Evolutionary conservation across 139 green algal genomes (phyloP), one percentile per base, ranked within the genome.

Genomic region (Chlamydomonas sp.): DNA sequence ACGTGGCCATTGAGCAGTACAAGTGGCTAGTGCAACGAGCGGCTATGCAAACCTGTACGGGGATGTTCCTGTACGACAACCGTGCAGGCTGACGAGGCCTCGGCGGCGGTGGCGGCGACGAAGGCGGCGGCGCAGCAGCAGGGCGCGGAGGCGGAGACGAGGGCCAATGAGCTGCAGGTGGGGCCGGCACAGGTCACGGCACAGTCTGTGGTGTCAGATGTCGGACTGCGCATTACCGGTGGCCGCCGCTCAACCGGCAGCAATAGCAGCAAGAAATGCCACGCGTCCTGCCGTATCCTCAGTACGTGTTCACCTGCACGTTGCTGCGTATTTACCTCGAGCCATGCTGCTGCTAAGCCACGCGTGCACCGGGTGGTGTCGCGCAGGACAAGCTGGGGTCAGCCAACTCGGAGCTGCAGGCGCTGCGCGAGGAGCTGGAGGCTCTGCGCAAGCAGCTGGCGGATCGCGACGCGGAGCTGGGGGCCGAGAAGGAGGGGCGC

Each of bases 391-490:
- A 87, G 61, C 18, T 87, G 12, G 2, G 16, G 59, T 60, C 71
- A 8, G 62, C 83, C 31, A 5, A 1, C 0, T 57, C 1, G 5
- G 61, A 78, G 8, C 68, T 86, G 62, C 71, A 4, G 4, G 63
- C 60, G 76, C 49, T 77, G 31, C 20, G 31, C 31, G 59, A 1
- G 20, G 86, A 89, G 77, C 57, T 78, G n/a, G 72, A 86, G 31
- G 77, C 3, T 20, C 5, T 85, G 83, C 67, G 64, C 8, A 64
- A 15, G 62, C 78, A 89, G 82, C 72, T 85, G 60, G 90, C 60
- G 64, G 85, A 90, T 2, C 68, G 60, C 58, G 16, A 63, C 17
- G 77, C 67, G 61, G 78, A 64, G 63, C 64, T 74, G 69, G 63
- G 31, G 63, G 83, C 63, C 0, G 79, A 82, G 18, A 62, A 69